Percentiles rank a stretch among this genome's conserved stretches.
Conservation (phyloP, 192 early-diverging fungal genomes). For the Spizellomyces punctatus region DNA sequence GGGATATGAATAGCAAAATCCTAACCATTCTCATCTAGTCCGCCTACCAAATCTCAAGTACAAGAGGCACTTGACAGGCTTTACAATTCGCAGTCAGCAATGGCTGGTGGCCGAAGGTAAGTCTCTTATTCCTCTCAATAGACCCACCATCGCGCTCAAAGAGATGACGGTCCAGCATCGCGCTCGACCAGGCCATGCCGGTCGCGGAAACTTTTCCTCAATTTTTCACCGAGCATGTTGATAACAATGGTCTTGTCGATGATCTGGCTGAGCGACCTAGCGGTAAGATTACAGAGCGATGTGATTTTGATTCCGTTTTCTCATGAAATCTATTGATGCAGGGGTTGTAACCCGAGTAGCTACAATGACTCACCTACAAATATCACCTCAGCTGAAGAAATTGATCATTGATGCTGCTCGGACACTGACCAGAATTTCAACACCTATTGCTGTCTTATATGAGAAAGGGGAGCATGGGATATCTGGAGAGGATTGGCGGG, state of each 20-base stretch:
- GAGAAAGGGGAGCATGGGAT: constrained; percentile 28
- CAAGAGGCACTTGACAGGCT: not conserved
- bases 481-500: constrained; percentile 10
- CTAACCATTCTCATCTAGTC: not conserved
- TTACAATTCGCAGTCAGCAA: not conserved
- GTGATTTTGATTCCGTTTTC: not conserved
- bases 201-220: constrained; percentile 29
- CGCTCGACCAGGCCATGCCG: constrained; percentile 4
- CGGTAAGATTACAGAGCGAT: not conserved
- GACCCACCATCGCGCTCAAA: too few relatives aligned
- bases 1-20: not conserved
- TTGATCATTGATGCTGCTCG: not conserved
- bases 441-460: constrained; percentile 10
- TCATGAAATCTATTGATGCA: not conserved
- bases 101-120: not conserved
- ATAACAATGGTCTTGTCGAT: constrained; percentile 18
- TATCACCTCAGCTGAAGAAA: constrained; percentile 5
- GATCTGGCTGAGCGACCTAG: not conserved
- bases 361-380: constrained; percentile 3
- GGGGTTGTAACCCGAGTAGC: constrained; percentile 6
- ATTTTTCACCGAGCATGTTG: constrained; percentile 15
- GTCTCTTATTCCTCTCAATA: too few relatives aligned
- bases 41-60: not conserved
- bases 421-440: not conserved
- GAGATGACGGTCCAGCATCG: too few relatives aligned